These are phyloP conservation scores for Trametes versicolor DNA, from an alignment of 1,284 basidiomycete species.

Conservation along the genomic window DNA sequence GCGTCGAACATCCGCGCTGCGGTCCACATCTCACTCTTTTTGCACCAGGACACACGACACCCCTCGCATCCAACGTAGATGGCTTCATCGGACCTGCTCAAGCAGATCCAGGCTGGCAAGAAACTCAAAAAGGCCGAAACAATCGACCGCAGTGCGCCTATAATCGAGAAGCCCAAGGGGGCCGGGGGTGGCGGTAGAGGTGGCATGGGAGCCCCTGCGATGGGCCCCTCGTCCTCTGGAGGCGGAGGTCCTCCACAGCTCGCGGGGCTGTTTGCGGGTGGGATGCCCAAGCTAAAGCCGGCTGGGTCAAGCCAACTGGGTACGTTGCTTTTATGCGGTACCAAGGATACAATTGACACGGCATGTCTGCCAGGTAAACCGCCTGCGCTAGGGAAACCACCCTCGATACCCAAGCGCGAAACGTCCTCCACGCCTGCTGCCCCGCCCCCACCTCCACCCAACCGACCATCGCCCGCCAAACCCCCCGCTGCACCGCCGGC, in stretches of 20 bases:
- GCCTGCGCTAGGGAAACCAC: conserved; percentile 70
- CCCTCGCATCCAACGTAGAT: conserved; percentile 47
- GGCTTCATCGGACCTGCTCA: conserved; percentile 76
- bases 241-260: conserved; percentile 81
- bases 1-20: conserved; percentile 6
- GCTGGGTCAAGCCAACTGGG: conserved; percentile 68
- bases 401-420: conserved; percentile 67
- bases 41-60: neutral
- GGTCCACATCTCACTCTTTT: conserved; percentile 1
- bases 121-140: conserved; percentile 84
- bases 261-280: conserved; percentile 88
- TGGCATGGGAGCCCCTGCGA: conserved; percentile 50
- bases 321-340: conserved; percentile 46
- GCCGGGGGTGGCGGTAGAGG: conserved; percentile 51
- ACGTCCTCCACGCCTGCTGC: conserved; percentile 36
- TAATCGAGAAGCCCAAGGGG: conserved; percentile 61
- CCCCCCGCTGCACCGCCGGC: conserved; percentile 42
- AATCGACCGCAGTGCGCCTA: conserved; percentile 83
- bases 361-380: conserved; percentile 59
- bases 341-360: conserved; percentile 20
- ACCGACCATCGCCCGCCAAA: conserved; percentile 42
- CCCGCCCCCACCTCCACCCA: conserved; percentile 48
- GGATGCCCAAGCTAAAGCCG: conserved; percentile 90
- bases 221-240: conserved; percentile 48
- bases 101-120: conserved; percentile 84